A percentile compares a stretch with the other conserved stretches of the same genome.
Conservation (phyloP, 2,329 filamentous ascomycete species). For the Aspergillaceae sp. region DNA sequence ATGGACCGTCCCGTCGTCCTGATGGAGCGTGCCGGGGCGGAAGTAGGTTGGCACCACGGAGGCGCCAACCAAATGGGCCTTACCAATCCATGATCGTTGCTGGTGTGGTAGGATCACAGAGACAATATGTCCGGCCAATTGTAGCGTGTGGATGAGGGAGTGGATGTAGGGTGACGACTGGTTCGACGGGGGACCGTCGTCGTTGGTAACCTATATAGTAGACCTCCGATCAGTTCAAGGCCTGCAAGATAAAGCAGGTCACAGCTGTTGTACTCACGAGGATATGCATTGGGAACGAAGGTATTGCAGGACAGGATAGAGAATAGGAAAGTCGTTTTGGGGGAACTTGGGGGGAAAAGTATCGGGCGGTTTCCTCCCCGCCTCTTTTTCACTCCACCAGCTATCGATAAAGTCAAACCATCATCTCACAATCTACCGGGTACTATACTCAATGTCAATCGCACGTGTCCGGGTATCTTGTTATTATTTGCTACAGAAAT, state of each 20-base stretch:
- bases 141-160: conserved; percentile 61
- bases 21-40: conserved; percentile 53
- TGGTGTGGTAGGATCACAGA: conserved; percentile 85
- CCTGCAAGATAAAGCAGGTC: background rate
- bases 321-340: no score
- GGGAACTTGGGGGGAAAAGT: conserved; percentile 1
- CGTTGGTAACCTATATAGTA: conserved; percentile 47
- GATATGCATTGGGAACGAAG: conserved; percentile 39
- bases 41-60: conserved; percentile 79
- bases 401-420: background rate
- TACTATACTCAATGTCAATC: background rate
- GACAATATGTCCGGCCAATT: conserved; percentile 70
- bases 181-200: conserved; percentile 71
- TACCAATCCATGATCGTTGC: conserved; percentile 96
- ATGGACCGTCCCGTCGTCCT: conserved; percentile 61
- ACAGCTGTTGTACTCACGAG: conserved; percentile 31
- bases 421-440: conserved; percentile 1
- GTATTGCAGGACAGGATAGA: conserved; percentile 3
- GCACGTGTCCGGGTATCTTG: background rate
- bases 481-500: no score
- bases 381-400: background rate
- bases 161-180: conserved; percentile 74
- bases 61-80: conserved; percentile 91
- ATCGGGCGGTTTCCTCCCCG: background rate
- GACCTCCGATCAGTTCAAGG: conserved; percentile 3